Base-by-base conservation (phyloP, 2,329 filamentous ascomycete species). In the Arthrocladium fulminans region DNA sequence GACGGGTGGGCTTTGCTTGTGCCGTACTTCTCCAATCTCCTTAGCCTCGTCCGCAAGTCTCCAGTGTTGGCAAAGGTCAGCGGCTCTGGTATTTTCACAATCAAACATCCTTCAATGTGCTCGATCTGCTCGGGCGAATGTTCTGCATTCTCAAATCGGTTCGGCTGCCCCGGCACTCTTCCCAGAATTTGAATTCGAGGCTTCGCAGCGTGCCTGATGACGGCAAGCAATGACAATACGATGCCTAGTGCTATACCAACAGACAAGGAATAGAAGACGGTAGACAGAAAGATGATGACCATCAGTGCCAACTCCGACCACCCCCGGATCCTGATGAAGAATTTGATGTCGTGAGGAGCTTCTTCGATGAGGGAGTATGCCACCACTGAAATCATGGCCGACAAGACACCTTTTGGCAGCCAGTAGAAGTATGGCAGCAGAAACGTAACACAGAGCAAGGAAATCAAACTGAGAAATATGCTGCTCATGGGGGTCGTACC, bases 61-160 rank as follows among this genome's bases (percentile, higher is more conserved):
- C 89, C 92, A 0, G 92, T 97, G 64, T 98, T 98, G 61, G 90
- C 90, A 64, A 98, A 98, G 0, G 90, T 97, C 44, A 98, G 72
- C 0, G 92, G 92, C 63, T 98, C 92, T 0, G 92, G 90, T 48
- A 98, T 97, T 72, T 97, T 97, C 60, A 97, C 88, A 51, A 98
- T 95, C 8, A 98, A 72, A 52, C 86, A 94, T 13, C 90, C 87
- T 55, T 96, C 89, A 46, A 96, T 77, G 59, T 94, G 89, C 63
- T 97, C 90, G 2, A 97, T 74, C 23, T 77, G 75, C 38, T 84
- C 80, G 0, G 83, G 77, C 48, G 85, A 78, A 0, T 83, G 60
- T 59, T 83, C 89, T 1, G 89, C 88, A 59, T 94, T 94, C 55
- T 90, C 86, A 60, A 94, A 96, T 3, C 80, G 80, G 55, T 84